Evolutionary conservation across 768 basidiomycete genomes (phyloP).

Genomic region (Lentinula edodes): DNA sequence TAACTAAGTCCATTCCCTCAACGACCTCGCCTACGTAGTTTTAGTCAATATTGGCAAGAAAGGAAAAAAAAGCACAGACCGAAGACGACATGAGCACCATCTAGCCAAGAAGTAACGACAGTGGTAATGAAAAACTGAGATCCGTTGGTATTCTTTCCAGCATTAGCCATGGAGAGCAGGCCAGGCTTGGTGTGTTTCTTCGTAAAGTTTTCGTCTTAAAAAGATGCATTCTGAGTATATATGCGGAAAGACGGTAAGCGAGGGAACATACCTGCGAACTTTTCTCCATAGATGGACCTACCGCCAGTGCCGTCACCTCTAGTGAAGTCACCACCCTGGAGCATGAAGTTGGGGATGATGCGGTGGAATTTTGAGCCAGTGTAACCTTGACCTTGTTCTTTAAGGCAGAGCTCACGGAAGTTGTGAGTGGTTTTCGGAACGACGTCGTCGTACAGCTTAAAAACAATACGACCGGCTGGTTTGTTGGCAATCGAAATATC

Average conservation of each 20-base stretch:
- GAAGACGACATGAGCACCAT: conserved; percentile 26
- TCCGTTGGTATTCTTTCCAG: conserved; percentile 85
- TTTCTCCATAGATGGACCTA: conserved; percentile 85
- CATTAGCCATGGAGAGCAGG: conserved; percentile 69
- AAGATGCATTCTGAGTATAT: background rate
- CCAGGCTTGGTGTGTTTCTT: conserved; percentile 5
- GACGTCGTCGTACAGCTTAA: conserved; percentile 77
- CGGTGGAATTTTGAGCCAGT: conserved; percentile 63
- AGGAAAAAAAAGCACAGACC: background rate
- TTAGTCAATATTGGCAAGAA: background rate
- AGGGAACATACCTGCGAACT: conserved; percentile 59
- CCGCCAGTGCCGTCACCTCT: conserved; percentile 94
- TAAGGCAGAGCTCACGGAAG: conserved; percentile 76
- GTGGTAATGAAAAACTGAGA: conserved; percentile 99
- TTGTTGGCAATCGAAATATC: conserved; percentile 55
- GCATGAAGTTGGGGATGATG: conserved; percentile 98
- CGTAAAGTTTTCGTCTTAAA: conserved; percentile 5
- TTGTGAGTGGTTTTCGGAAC: conserved; percentile 80
- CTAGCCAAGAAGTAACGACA: conserved; percentile 88
- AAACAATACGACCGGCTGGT: conserved; percentile 66
- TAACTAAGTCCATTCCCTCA: conserved; percentile 2
- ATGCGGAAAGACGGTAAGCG: background rate
- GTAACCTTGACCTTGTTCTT: conserved; percentile 69
- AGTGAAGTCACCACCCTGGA: conserved; percentile 87
- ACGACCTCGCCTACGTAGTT: conserved; percentile 4